phyloP scores from a whole-genome alignment of 345 rosid species.

The Acer campestre region DNA sequence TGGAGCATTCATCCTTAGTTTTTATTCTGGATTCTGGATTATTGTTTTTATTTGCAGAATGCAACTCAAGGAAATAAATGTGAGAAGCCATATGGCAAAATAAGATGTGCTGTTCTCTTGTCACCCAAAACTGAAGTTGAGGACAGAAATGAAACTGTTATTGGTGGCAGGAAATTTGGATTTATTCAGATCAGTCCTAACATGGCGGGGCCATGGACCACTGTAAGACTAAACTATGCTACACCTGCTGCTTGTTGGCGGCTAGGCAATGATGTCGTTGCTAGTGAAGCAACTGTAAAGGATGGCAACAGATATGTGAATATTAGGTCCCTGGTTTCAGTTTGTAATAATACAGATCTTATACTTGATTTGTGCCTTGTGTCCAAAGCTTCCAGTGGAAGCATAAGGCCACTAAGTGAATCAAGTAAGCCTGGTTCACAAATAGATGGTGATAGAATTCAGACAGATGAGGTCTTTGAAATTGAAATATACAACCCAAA shows the following conservation, averaged over 20 bases:
- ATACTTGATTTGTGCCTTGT: slow-evolving; percentile 68
- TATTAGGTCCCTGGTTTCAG: slow-evolving; percentile 85
- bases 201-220: slow-evolving; percentile 92
- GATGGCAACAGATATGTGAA: slow-evolving; percentile 83
- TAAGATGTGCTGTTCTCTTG: slow-evolving; percentile 72
- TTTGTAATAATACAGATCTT: slow-evolving; percentile 68
- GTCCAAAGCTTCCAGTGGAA: slow-evolving; percentile 40
- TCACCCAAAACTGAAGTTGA: slow-evolving; percentile 55
- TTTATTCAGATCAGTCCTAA: slow-evolving; percentile 93
- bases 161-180: slow-evolving; percentile 59
- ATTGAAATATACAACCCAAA: slow-evolving; percentile 46
- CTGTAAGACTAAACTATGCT: slow-evolving; percentile 92
- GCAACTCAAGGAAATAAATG: slow-evolving; percentile 36
- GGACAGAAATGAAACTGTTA: slow-evolving; percentile 37
- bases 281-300: slow-evolving; percentile 86
- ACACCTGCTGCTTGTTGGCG: slow-evolving; percentile 99
- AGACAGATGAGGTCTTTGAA: slow-evolving; percentile 53
- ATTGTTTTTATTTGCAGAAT: slow-evolving; percentile 42
- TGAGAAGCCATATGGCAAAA: slow-evolving; percentile 51
- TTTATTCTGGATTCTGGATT: slow-evolving; percentile 20
- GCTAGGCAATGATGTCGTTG: slow-evolving; percentile 86
- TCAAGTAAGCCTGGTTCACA: slow-evolving; percentile 29
- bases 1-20: neutral
- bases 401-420: slow-evolving; percentile 27
- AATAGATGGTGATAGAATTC: slow-evolving; percentile 29